Evolutionary conservation across 768 basidiomycete species (phyloP).

Genomic region (Amanita subjunquillea): DNA sequence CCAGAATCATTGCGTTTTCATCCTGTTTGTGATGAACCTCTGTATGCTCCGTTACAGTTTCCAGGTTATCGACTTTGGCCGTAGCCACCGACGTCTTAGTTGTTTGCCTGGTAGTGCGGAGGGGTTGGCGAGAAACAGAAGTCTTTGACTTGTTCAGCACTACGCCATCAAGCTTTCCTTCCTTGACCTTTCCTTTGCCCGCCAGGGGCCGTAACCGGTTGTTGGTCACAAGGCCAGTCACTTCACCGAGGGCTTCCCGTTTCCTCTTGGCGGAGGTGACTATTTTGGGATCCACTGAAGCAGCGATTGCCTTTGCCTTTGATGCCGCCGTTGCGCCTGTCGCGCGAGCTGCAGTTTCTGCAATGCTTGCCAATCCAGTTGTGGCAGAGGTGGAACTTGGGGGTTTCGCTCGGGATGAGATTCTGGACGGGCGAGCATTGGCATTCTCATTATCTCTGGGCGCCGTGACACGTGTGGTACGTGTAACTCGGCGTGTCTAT

Average conservation of each 20-base stretch:
- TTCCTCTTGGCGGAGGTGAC: constrained; percentile 61
- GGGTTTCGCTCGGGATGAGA: constrained; percentile 53
- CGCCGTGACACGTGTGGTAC: constrained; percentile 34
- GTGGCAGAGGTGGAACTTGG: constrained; percentile 32
- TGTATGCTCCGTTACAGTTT: constrained; percentile 21
- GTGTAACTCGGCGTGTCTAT: constrained; percentile 64
- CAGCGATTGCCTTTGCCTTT: constrained; percentile 35
- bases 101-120: constrained; percentile 38
- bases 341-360: constrained; percentile 34
- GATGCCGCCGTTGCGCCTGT: constrained; percentile 42
- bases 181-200: constrained; percentile 44
- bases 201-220: constrained; percentile 30
- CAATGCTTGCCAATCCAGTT: constrained; percentile 19
- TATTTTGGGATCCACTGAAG: constrained; percentile 26
- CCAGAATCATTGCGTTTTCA: constrained; percentile 48
- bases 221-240: constrained; percentile 37
- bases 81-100: constrained; percentile 17
- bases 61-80: constrained; percentile 12
- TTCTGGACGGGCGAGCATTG: constrained; percentile 51
- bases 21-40: constrained; percentile 18
- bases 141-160: constrained; percentile 41
- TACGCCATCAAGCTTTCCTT: constrained; percentile 54
- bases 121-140: constrained; percentile 36
- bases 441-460: constrained; percentile 70
- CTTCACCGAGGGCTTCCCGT: constrained; percentile 72